Evolutionary conservation across 1,139 yeast species (phyloP).

Genomic region (Debaryomyces fabryi): DNA sequence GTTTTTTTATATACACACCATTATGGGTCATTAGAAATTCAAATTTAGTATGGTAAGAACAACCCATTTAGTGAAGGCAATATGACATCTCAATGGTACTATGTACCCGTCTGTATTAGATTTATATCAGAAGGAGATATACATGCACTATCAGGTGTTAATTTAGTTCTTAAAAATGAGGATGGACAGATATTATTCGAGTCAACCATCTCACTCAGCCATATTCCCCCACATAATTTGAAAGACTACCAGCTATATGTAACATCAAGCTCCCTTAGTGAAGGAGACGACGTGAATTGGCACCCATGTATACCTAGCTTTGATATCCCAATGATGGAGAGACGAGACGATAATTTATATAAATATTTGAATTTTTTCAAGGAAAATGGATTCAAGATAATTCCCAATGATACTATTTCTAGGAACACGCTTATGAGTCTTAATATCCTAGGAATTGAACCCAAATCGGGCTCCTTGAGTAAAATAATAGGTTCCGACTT

Average conservation of each 20-base stretch:
- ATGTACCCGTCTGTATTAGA: constrained; percentile 32
- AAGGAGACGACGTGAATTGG: constrained; percentile 26
- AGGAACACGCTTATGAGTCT: constrained; percentile 12
- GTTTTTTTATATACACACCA: neutral
- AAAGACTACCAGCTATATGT: constrained; percentile 21
- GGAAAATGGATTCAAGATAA: constrained; percentile 29
- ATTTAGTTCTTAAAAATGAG: constrained; percentile 19
- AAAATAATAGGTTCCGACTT: neutral
- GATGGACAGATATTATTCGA: constrained; percentile 17
- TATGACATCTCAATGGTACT: constrained; percentile 22
- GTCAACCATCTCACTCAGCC: constrained; percentile 22
- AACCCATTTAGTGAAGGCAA: neutral
- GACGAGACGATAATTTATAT: constrained; percentile 10
- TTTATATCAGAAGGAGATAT: constrained; percentile 21
- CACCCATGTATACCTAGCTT: constrained; percentile 14
- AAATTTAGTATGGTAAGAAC: neutral
- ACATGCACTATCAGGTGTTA: constrained; percentile 33
- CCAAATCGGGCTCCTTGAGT: neutral
- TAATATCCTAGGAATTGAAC: constrained; percentile 6
- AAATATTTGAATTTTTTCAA: constrained; percentile 21
- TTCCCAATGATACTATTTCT: constrained; percentile 27
- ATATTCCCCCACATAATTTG: constrained; percentile 17
- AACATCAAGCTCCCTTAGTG: constrained; percentile 18
- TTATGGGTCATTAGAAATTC: neutral
- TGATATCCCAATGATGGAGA: constrained; percentile 9